phyloP scores from a whole-genome alignment of 805 yeast genomes.

The Wickerhamiella kurtzmanii region DNA sequence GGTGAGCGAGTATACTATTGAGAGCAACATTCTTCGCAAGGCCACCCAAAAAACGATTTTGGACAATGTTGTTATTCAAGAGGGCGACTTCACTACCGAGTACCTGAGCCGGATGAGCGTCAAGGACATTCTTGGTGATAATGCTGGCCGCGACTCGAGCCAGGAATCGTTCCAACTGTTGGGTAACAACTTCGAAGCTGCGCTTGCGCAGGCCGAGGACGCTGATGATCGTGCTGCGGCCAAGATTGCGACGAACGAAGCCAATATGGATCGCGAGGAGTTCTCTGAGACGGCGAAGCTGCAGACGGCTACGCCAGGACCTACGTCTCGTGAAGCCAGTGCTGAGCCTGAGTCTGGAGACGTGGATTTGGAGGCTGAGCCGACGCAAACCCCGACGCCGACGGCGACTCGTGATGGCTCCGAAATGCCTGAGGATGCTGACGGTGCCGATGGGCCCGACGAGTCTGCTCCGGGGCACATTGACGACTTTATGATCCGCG shows the following conservation, averaged over 20 bases:
- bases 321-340: not conserved
- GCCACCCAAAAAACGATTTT: slow-evolving; percentile 90
- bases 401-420: slow-evolving; percentile 9
- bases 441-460: slow-evolving; percentile 40
- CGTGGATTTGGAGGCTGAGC: not conserved
- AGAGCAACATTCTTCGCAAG: slow-evolving; percentile 81
- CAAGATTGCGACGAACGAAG: slow-evolving; percentile 68
- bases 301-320: not conserved
- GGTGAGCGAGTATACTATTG: slow-evolving; percentile 92
- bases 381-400: not conserved
- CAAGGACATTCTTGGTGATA: slow-evolving; percentile 65
- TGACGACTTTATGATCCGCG: slow-evolving; percentile 92
- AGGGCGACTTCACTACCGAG: slow-evolving; percentile 96
- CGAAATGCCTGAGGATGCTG: not conserved
- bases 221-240: slow-evolving; percentile 71
- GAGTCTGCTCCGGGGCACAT: slow-evolving; percentile 56
- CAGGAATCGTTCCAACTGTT: slow-evolving; percentile 19
- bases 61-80: slow-evolving; percentile 91
- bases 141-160: slow-evolving; percentile 26
- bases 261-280: slow-evolving; percentile 61
- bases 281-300: slow-evolving; percentile 31
- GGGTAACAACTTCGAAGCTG: slow-evolving; percentile 32
- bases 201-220: slow-evolving; percentile 87
- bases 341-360: not conserved
- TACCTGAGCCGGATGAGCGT: slow-evolving; percentile 82